Evolutionary conservation across 2,329 filamentous ascomycete species (phyloP), one percentile per base, ranked within the genome.

Genomic region (Ophiocordyceps australis): DNA sequence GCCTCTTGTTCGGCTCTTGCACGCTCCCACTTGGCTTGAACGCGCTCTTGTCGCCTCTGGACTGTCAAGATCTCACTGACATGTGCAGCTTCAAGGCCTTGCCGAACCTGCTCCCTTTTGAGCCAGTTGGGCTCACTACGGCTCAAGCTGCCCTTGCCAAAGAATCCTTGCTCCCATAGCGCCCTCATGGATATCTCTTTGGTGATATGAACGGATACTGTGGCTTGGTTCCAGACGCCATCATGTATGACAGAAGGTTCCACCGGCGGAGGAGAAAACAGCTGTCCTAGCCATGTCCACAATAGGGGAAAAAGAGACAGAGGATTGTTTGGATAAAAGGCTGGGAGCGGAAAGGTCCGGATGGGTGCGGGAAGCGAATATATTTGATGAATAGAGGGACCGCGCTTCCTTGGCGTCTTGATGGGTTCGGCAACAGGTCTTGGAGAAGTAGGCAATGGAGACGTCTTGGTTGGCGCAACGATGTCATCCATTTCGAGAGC

Each of bases 91-190:
- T 72, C 54, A 11, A 73, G 50, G 9, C 78, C 78, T 31, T 63
- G 63, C 26, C 75, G 66, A 16, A 75, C 72, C 47, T 80, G 76
- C 49, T 93, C 82, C 34, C 78, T 65, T 35, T 79, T 78, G 26
- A 93, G 50, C 89, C 89, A 98, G 38, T 74, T 89, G 4, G 86
- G 86, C 47, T 98, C 86, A 58, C 85, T 94, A 39, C 91, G 72
- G 55, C 85, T 94, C 30, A 95, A 57, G 38, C 62, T 86, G 23
- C 89, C 89, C 50, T 94, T 94, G 24, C 91, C 91, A 50, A 86
- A 98, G 52, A 98, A 98, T 5, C 89, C 89, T 55, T 91, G 81
- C 50, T 93, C 80, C 89, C 91, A 98, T 14, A 98, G 52, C 2
- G 75, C 81, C 28, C 77, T 65, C 33, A 91, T 74, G 4, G 81